phyloP scores from a whole-genome alignment of 306 rosid species.

The Purshia tridentata region DNA sequence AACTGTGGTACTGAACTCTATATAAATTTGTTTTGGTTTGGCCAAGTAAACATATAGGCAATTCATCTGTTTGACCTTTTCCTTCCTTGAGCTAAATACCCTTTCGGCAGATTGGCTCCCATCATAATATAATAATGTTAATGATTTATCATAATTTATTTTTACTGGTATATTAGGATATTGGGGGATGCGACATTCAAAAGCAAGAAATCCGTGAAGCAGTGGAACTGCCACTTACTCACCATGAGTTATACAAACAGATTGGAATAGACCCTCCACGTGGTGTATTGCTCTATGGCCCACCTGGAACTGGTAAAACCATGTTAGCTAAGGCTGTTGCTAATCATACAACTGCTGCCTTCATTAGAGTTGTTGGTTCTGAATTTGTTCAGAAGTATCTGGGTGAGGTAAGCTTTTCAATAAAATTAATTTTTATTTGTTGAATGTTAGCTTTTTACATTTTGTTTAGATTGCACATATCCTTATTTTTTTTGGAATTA shows the following conservation, averaged over 20 bases:
- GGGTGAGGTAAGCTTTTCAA: conserved; percentile 75
- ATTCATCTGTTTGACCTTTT: not conserved
- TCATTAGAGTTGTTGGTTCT: conserved; percentile 98
- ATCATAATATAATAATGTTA: not conserved
- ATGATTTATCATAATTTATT: not conserved
- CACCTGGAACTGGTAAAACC: conserved; percentile 98
- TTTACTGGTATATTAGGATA: conserved; percentile 50
- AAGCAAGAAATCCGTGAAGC: conserved; percentile 99
- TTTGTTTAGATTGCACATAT: too few species aligned
- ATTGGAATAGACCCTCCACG: conserved; percentile 99
- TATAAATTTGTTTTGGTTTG: not conserved
- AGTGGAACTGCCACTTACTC: conserved; percentile 95
- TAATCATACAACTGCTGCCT: conserved; percentile 97
- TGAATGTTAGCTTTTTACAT: not conserved
- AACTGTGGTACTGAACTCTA: not conserved
- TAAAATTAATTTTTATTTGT: not conserved
- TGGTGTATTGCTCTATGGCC: conserved; percentile 96
- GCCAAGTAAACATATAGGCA: too few species aligned
- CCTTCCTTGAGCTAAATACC: not conserved
- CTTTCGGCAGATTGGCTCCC: not conserved
- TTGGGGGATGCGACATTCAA: conserved; percentile 98
- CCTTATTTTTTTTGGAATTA: not conserved
- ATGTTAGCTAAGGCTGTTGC: conserved; percentile 99
- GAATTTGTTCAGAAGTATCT: conserved; percentile 99
- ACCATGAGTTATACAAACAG: conserved; percentile 94